phyloP scores from a whole-genome alignment of 1,139 yeast species.

The Candida smagusa region DNA sequence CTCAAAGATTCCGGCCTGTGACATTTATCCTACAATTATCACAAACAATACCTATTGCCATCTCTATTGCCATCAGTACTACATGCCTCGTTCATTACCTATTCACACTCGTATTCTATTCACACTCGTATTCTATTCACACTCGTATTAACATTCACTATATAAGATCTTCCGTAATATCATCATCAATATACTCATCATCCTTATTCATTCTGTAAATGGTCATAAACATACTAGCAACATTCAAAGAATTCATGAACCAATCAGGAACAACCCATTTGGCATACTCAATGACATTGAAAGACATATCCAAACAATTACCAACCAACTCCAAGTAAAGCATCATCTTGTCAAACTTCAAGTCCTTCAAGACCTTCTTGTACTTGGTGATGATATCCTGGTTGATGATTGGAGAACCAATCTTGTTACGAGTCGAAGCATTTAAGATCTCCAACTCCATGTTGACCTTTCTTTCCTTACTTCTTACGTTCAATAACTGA shows the following conservation, averaged over 20 bases:
- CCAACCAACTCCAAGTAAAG: constrained; percentile 42
- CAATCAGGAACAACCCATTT: constrained; percentile 39
- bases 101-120: too few relatives aligned
- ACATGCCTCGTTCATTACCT: too few relatives aligned
- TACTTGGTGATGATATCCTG: constrained; percentile 34
- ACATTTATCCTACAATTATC: too few relatives aligned
- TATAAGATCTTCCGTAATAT: constrained; percentile 43
- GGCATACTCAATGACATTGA: constrained; percentile 41
- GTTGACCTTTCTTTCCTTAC: constrained; percentile 39
- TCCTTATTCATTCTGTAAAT: constrained; percentile 52
- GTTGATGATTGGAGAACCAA: constrained; percentile 17
- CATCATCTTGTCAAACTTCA: constrained; percentile 45
- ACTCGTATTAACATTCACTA: constrained; percentile 12
- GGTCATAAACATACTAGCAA: constrained; percentile 48
- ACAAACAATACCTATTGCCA: too few relatives aligned
- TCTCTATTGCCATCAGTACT: too few relatives aligned
- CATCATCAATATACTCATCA: constrained; percentile 48
- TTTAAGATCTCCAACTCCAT: constrained; percentile 35
- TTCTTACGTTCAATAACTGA: constrained; percentile 39
- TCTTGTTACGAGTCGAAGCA: constrained; percentile 14
- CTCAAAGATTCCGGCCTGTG: too few relatives aligned
- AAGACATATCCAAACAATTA: constrained; percentile 40
- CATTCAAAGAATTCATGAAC: constrained; percentile 42
- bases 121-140: too few relatives aligned
- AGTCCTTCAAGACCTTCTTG: constrained; percentile 41